Percentiles rank a stretch among this genome's conserved stretches.
Conservation (phyloP, 805 yeast genomes). For the Wickerhamomyces xylosicus region DNA sequence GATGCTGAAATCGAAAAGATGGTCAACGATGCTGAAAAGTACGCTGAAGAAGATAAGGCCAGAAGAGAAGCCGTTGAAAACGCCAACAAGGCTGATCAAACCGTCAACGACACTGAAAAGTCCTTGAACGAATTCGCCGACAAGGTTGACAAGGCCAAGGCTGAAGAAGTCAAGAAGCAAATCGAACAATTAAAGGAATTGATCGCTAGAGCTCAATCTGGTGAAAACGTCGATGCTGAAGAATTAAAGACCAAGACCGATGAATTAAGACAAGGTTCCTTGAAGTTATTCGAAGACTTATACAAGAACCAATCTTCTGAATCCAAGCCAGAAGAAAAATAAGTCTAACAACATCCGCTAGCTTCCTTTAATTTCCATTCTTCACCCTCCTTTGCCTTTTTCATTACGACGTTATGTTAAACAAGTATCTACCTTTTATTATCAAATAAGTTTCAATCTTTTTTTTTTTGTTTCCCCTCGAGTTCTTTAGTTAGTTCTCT, state of each 20-base stretch:
- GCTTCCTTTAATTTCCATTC: no score
- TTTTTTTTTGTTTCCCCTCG: no score
- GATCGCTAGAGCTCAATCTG: slow-evolving; percentile 60
- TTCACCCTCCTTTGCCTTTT: no score
- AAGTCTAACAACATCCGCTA: not conserved
- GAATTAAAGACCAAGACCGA: slow-evolving; percentile 73
- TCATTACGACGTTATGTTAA: no score
- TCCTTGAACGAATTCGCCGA: slow-evolving; percentile 72
- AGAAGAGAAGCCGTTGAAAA: slow-evolving; percentile 53
- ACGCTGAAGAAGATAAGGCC: slow-evolving; percentile 48
- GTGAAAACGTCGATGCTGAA: slow-evolving; percentile 46
- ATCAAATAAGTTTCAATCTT: no score
- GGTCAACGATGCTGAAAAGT: slow-evolving; percentile 49
- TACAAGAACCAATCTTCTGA: slow-evolving; percentile 19
- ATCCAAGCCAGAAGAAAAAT: slow-evolving; percentile 19
- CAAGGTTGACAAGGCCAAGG: slow-evolving; percentile 44
- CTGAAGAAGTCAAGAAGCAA: slow-evolving; percentile 33
- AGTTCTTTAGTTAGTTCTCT: no score
- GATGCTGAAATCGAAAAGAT: slow-evolving; percentile 54
- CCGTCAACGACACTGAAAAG: slow-evolving; percentile 77
- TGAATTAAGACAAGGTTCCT: slow-evolving; percentile 66
- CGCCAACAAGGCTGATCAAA: slow-evolving; percentile 78
- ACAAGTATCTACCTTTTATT: no score
- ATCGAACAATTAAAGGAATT: slow-evolving; percentile 54
- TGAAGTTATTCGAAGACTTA: slow-evolving; percentile 59